Evolutionary conservation across 805 yeast genomes (phyloP).

Genomic region (Candida pini): DNA sequence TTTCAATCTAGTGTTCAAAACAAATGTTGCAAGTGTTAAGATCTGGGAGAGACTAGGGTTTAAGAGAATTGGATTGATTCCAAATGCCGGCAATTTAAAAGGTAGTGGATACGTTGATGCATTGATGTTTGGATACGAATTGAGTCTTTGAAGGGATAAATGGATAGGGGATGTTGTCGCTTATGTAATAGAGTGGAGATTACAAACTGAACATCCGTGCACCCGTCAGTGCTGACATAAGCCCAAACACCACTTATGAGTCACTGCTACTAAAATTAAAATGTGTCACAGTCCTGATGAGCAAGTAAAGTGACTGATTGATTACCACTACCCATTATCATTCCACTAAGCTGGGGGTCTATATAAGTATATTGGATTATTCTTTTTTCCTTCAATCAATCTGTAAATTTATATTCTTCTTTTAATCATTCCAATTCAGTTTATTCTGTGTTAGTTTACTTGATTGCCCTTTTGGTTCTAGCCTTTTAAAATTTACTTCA

Average conservation of each 20-base stretch:
- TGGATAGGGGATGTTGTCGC: no score
- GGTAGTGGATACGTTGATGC: constrained; percentile 74
- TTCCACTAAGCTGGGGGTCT: background rate
- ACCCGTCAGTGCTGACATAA: no score
- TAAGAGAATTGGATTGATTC: constrained; percentile 68
- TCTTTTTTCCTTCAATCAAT: no score
- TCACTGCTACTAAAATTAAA: no score
- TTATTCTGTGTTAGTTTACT: background rate
- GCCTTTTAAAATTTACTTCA: background rate
- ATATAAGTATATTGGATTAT: background rate
- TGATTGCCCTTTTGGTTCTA: background rate
- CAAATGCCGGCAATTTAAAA: constrained; percentile 67
- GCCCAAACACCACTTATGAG: no score
- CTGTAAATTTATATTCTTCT: background rate
- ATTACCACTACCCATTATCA: no score
- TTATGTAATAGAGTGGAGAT: no score
- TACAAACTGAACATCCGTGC: no score
- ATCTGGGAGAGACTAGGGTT: constrained; percentile 87
- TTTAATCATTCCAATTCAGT: background rate
- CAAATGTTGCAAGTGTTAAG: constrained; percentile 66
- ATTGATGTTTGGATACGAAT: constrained; percentile 63
- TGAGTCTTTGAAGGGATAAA: constrained; percentile 2
- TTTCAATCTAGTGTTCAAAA: constrained; percentile 80
- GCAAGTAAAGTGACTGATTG: no score
- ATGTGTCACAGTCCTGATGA: no score